Evolutionary conservation across 345 rosid species (phyloP).

Genomic region (Eucalyptus microcorys): DNA sequence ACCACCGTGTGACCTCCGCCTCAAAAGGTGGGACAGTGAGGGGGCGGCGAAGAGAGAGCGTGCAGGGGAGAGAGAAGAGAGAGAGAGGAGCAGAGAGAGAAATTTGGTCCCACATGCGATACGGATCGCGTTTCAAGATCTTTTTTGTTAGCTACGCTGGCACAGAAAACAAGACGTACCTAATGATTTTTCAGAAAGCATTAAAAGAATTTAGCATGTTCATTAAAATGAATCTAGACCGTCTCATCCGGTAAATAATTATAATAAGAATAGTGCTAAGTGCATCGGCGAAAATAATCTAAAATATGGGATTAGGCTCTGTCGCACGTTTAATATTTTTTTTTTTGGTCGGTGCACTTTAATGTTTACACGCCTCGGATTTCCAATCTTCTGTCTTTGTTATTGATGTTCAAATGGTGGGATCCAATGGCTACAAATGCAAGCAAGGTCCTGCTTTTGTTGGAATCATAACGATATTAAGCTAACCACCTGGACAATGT

Average conservation of each 20-base stretch:
- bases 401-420: neutral
- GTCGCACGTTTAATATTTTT: rapidly evolving
- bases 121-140: no score
- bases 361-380: neutral
- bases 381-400: neutral
- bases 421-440: neutral
- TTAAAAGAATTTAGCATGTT: rapidly evolving
- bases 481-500: neutral
- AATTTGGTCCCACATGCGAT: no score
- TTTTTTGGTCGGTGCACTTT: no score
- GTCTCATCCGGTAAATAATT: neutral
- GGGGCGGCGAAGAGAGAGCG: no score
- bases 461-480: neutral
- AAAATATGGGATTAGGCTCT: neutral
- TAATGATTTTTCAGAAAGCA: rapidly evolving
- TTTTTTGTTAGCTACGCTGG: no score
- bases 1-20: no score
- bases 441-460: neutral
- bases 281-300: neutral
- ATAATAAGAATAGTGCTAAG: neutral
- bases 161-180: rapidly evolving
- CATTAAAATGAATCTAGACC: neutral
- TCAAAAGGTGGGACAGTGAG: no score
- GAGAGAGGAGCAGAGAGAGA: no score
- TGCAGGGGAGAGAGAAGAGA: no score